phyloP scores from a whole-genome alignment of 768 basidiomycete species.

The Tulasnella sp. region DNA sequence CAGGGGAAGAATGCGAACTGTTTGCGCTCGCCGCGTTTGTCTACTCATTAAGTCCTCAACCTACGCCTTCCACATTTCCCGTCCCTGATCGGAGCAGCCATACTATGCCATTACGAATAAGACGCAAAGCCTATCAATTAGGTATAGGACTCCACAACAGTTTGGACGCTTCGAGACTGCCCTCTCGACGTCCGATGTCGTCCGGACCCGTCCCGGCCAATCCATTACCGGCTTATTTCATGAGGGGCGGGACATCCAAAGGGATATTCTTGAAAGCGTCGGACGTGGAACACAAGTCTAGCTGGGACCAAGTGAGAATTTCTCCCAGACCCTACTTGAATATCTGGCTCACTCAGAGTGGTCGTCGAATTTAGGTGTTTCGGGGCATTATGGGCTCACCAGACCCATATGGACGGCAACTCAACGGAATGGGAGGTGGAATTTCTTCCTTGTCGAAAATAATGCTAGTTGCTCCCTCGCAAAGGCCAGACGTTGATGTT shows the following conservation, averaged over 20 bases:
- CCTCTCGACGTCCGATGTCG: not conserved
- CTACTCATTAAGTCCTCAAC: not conserved
- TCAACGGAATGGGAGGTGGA: constrained; percentile 76
- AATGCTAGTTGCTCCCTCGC: constrained; percentile 37
- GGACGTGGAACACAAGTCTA: constrained; percentile 41
- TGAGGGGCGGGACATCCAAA: constrained; percentile 69
- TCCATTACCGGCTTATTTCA: constrained; percentile 35
- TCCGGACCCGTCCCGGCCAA: constrained; percentile 16
- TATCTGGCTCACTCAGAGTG: not conserved
- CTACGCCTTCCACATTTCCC: not conserved
- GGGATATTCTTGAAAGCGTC: constrained; percentile 52
- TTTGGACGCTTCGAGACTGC: not conserved
- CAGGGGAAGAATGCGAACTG: not conserved
- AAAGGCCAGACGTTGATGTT: not conserved
- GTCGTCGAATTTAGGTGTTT: not conserved
- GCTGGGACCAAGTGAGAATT: constrained; percentile 22
- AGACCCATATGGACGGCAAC: constrained; percentile 55
- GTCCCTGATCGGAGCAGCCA: not conserved
- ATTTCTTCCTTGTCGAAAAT: constrained; percentile 66
- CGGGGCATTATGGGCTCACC: constrained; percentile 51
- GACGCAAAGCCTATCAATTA: not conserved
- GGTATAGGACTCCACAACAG: not conserved
- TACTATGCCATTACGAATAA: not conserved
- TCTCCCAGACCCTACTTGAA: not conserved
- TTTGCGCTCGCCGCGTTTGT: not conserved